phyloP scores from a whole-genome alignment of 208 protist species.

The Leishmania martiniquensis region DNA sequence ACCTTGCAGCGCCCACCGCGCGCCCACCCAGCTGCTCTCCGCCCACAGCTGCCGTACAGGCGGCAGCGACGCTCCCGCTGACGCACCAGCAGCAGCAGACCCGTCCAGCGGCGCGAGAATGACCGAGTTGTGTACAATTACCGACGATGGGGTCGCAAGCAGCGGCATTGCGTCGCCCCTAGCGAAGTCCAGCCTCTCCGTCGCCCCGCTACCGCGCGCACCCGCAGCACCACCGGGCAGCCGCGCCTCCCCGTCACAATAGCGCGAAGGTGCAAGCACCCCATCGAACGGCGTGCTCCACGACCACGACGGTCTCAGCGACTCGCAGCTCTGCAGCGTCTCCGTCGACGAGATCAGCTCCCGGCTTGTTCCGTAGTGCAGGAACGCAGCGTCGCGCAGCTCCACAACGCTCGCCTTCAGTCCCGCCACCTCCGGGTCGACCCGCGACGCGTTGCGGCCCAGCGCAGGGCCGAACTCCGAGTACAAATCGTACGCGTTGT shows the following conservation, averaged over 20 bases:
- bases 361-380: slow-evolving; percentile 48
- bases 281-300: slow-evolving; percentile 29
- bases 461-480: slow-evolving; percentile 43
- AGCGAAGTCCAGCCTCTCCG: slow-evolving; percentile 15
- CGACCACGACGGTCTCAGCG: slow-evolving; percentile 26
- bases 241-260: not conserved
- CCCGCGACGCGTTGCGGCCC: slow-evolving; percentile 17
- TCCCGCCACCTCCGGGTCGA: slow-evolving; percentile 9
- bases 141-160: slow-evolving; percentile 30
- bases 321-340: slow-evolving; percentile 30
- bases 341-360: slow-evolving; percentile 42
- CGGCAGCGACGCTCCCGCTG: not conserved
- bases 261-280: slow-evolving; percentile 16
- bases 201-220: not conserved
- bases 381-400: slow-evolving; percentile 36
- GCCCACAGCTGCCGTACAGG: slow-evolving; percentile 40
- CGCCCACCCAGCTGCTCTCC: slow-evolving; percentile 46
- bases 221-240: not conserved
- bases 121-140: slow-evolving; percentile 32
- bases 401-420: slow-evolving; percentile 43
- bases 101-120: slow-evolving; percentile 28
- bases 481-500: slow-evolving; percentile 46
- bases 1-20: slow-evolving; percentile 26
- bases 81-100: not conserved
- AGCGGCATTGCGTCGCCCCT: slow-evolving; percentile 32